A percentile compares a stretch with the other conserved stretches of the same genome.
Conservation (phyloP, 768 basidiomycete species). For the Coprinopsis marcescibilis region DNA sequence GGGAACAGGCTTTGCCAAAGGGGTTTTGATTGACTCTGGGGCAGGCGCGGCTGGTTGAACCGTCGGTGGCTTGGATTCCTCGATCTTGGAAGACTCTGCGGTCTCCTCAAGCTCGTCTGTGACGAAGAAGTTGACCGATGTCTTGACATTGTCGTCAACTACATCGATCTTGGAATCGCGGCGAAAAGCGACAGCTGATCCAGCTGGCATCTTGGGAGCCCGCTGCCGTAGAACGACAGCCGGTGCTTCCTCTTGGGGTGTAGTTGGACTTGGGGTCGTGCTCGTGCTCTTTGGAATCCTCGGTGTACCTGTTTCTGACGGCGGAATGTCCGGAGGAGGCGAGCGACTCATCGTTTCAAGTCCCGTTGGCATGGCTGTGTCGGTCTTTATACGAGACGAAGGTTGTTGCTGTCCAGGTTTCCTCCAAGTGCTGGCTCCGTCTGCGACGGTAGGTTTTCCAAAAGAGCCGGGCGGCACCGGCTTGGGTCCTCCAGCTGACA, state of each 20-base stretch:
- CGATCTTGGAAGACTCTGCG: conserved; percentile 11
- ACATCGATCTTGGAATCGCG: conserved; percentile 55
- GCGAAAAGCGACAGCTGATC: conserved; percentile 69
- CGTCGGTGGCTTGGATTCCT: not conserved
- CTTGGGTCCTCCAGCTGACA: conserved; percentile 22
- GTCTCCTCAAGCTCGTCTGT: conserved; percentile 66
- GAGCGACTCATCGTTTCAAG: conserved; percentile 62
- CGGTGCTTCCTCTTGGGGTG: conserved; percentile 25
- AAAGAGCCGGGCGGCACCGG: conserved; percentile 31
- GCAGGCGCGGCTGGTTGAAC: not conserved
- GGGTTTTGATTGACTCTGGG: not conserved
- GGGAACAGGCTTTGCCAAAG: not conserved
- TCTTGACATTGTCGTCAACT: conserved; percentile 40
- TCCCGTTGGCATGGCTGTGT: conserved; percentile 15
- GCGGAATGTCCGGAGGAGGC: conserved; percentile 49
- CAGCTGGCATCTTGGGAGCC: conserved; percentile 66
- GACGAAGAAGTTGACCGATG: conserved; percentile 69
- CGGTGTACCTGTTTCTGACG: conserved; percentile 13
- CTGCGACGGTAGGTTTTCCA: conserved; percentile 36
- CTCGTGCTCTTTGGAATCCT: conserved; percentile 11
- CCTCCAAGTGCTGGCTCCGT: conserved; percentile 40
- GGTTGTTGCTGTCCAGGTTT: conserved; percentile 25
- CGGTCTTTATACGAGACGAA: conserved; percentile 8
- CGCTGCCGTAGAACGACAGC: conserved; percentile 34
- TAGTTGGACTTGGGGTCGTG: conserved; percentile 27